Conservation (phyloP, 1,139 yeast species). For the Candida sp. region DNA sequence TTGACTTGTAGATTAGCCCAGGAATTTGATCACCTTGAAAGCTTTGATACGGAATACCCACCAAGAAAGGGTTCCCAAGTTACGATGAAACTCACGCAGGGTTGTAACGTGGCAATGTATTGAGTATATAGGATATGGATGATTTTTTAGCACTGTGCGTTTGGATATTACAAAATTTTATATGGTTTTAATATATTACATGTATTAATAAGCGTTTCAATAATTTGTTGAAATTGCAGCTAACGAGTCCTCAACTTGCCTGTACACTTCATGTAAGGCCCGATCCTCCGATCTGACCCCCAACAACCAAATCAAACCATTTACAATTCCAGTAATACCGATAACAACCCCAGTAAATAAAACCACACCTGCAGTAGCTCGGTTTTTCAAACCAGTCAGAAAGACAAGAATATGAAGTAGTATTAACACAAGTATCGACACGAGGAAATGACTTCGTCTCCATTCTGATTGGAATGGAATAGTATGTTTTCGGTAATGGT, state of each 20-base stretch:
- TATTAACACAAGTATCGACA: slow-evolving; percentile 39
- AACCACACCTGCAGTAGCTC: slow-evolving; percentile 45
- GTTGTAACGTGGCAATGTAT: slow-evolving; percentile 13
- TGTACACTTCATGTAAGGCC: slow-evolving; percentile 66
- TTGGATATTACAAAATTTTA: background rate
- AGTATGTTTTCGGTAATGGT: slow-evolving; percentile 52
- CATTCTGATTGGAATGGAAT: slow-evolving; percentile 58
- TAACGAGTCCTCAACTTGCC: slow-evolving; percentile 52
- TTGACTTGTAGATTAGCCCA: slow-evolving; percentile 40
- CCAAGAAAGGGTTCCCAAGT: slow-evolving; percentile 31
- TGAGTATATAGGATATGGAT: background rate
- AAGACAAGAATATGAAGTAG: slow-evolving; percentile 53
- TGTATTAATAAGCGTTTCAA: background rate
- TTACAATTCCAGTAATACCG: slow-evolving; percentile 63
- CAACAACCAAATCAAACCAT: slow-evolving; percentile 75
- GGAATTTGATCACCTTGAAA: slow-evolving; percentile 15
- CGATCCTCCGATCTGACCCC: slow-evolving; percentile 80
- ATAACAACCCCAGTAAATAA: slow-evolving; percentile 49
- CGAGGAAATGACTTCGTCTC: slow-evolving; percentile 63
- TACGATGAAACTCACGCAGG: slow-evolving; percentile 27
- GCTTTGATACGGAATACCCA: slow-evolving; percentile 21
- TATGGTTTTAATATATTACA: background rate
- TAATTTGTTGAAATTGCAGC: slow-evolving; percentile 5
- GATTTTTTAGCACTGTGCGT: background rate
- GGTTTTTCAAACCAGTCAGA: slow-evolving; percentile 33